These are phyloP conservation scores for Paramecium octaurelia DNA, from an alignment of 73 alveolate genomes.

Conservation along the genomic window DNA sequence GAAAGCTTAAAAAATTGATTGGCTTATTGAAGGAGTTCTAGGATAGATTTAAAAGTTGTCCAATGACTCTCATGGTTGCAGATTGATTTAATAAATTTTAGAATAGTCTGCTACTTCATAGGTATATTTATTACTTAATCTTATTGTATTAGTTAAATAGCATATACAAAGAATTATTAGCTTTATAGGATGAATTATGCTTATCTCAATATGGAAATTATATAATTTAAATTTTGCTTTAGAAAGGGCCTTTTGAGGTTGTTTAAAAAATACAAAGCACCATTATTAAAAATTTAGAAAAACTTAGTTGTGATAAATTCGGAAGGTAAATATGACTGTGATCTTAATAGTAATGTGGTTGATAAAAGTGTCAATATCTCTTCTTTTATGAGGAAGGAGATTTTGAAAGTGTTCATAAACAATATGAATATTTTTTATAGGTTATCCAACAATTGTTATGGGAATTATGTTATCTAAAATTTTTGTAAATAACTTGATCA, in stretches of 20 bases:
- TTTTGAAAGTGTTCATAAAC: background rate
- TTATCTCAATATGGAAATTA: background rate
- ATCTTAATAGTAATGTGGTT: background rate
- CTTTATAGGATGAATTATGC: background rate
- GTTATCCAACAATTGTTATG: background rate
- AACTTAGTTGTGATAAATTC: background rate
- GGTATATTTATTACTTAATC: background rate
- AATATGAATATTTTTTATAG: background rate
- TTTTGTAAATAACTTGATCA: slow-evolving; percentile 8
- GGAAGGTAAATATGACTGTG: background rate
- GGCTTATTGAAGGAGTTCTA: slow-evolving; percentile 7
- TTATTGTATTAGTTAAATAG: background rate
- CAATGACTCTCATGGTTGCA: slow-evolving; percentile 11
- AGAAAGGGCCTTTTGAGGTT: background rate
- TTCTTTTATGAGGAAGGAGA: background rate
- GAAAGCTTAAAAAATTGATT: background rate
- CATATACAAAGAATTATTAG: background rate
- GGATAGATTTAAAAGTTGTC: background rate
- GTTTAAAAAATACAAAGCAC: background rate
- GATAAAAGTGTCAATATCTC: background rate
- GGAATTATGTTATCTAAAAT: background rate
- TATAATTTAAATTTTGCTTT: background rate
- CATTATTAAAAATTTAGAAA: background rate
- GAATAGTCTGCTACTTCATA: background rate
- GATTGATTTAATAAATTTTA: background rate